Base-by-base conservation (phyloP, 768 basidiomycete genomes). In the Hericium erinaceus region DNA sequence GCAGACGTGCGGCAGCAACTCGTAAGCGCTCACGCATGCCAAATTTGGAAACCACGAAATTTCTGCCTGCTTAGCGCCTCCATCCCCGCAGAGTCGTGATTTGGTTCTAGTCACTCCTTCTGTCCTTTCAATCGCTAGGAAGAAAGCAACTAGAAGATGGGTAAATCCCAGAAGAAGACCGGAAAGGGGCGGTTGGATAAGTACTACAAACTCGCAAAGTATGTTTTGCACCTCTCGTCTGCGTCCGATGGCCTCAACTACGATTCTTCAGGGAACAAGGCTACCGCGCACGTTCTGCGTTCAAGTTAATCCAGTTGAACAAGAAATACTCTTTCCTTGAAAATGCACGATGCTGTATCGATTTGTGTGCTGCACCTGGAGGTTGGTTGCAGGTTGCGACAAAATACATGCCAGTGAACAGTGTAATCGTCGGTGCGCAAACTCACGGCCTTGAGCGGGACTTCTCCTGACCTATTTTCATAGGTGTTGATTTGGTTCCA, bases 311-410 rank as follows among this genome's bases (percentile, higher is more conserved):
- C 58, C 97, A 99, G 72, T 76, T 99, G 60, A 98, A 99, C 79
- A 94, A 95, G 71, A 99, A 98, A 75, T 99, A 90, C 73, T 81
- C 85, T 15, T 89, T 99, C 69, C 80, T 99, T 22, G 90, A 94
- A 65, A 77, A 81, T 33, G 88, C 93, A 57, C 79, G 84, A 80
- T 98, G 95, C 71, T 91, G 89, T 46, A 95, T 99, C 65, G 97
- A 99, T 80, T 80, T 99, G 37, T 99, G 97, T 72, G 97, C 97
- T 38, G 97, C 97, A 4, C 97, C 97, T 6, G 97, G 97, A 64
- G 97, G 97, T 67, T 99, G 97, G 97, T 78, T 98, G 9, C 97
- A 99, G 71, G 97, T 99, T 16, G 95, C 95, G 33, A 91, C 85
- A 78, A 98, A 97, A 73, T 92, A 94, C 70, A 97, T 97, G 93